phyloP scores from a whole-genome alignment of 1,284 basidiomycete species.

The Cryptococcus hybrid region DNA sequence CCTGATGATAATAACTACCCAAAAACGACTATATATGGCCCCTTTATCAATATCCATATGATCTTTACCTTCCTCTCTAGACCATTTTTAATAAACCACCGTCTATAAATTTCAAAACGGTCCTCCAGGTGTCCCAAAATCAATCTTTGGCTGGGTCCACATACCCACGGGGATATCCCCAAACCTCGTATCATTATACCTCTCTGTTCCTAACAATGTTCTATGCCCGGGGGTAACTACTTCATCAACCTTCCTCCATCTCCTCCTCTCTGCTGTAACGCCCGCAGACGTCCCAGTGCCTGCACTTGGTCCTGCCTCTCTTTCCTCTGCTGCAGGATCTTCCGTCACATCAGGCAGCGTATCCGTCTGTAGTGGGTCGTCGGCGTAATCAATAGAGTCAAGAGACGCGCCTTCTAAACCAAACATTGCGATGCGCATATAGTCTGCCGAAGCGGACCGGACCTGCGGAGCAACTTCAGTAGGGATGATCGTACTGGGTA shows the following conservation, averaged over 20 bases:
- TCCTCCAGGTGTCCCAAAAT: constrained; percentile 19
- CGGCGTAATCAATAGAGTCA: constrained; percentile 6
- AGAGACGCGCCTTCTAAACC: constrained; percentile 8
- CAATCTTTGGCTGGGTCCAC: constrained; percentile 33
- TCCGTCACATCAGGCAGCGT: not conserved
- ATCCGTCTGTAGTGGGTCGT: not conserved
- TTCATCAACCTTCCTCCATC: constrained; percentile 2
- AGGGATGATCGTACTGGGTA: constrained; percentile 2
- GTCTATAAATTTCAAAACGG: constrained; percentile 2
- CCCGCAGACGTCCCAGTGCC: not conserved
- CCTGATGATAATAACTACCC: no score
- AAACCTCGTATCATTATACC: constrained; percentile 44
- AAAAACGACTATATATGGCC: no score
- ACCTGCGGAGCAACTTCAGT: not conserved
- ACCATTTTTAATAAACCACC: no score
- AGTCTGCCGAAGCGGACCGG: constrained; percentile 25
- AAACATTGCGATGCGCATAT: constrained; percentile 41
- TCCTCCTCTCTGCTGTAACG: not conserved
- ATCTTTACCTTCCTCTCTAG: no score
- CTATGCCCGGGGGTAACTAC: constrained; percentile 33
- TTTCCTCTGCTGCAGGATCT: not conserved
- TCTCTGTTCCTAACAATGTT: constrained; percentile 44
- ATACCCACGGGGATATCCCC: constrained; percentile 37
- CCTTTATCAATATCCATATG: no score
- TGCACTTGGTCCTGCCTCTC: not conserved